phyloP scores from a whole-genome alignment of 2,329 filamentous ascomycete species.

The Phyllosticta citrichinensis region DNA sequence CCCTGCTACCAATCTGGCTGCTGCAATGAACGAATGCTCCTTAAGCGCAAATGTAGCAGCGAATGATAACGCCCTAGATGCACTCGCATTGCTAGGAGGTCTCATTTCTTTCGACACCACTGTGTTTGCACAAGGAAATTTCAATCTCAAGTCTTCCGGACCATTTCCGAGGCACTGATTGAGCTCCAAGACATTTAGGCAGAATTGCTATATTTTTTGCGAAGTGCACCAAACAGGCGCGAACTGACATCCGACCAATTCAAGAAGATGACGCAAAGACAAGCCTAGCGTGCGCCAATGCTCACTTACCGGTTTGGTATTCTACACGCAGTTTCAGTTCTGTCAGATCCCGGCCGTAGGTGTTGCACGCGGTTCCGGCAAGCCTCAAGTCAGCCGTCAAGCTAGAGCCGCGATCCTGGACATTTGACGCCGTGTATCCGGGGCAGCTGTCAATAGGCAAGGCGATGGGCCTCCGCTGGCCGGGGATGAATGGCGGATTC shows the following conservation, averaged over 20 bases:
- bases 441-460: conserved; percentile 41
- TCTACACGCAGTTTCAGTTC: conserved; percentile 49
- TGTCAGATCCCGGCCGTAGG: conserved; percentile 48
- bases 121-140: too few relatives aligned
- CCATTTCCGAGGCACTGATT: not conserved
- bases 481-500: not conserved
- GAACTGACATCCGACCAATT: not conserved
- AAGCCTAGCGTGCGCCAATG: not conserved
- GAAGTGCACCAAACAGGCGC: not conserved
- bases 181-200: not conserved
- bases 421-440: conserved; percentile 56
- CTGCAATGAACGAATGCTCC: not conserved
- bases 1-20: conserved; percentile 11
- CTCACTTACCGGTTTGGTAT: conserved; percentile 46
- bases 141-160: not conserved
- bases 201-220: not conserved
- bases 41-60: too few relatives aligned
- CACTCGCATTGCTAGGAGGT: not conserved
- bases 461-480: not conserved
- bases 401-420: conserved; percentile 42
- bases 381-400: conserved; percentile 62
- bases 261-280: not conserved
- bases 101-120: not conserved
- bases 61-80: too few relatives aligned
- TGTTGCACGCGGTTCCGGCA: conserved; percentile 54